Evolutionary conservation across 163 green algal genomes (phyloP), one percentile per base, ranked within the genome.

Genomic region (Volvox carteri): DNA sequence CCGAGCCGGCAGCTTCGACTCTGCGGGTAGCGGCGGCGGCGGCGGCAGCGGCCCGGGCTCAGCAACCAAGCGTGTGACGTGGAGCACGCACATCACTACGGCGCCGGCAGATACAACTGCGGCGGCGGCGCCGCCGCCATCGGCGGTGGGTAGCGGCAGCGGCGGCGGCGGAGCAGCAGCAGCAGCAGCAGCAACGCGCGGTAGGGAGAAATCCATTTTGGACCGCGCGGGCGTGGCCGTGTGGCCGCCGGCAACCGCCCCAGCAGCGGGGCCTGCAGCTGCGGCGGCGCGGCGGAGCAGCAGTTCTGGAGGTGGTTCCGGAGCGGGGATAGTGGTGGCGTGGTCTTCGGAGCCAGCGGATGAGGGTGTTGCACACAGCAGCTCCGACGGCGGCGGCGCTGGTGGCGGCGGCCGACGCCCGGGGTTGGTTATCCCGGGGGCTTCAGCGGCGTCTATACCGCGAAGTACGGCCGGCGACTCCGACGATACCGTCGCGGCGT

Each of bases 51-150:
- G 77, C 16, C 25, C n/a, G 23, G 35, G 78, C 41, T 39, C 58
- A 14, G 33, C 25, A 4, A 72, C 42, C 41, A 88, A 88, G 83
- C 83, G 83, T 2, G 83, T 88, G 11, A 88, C 83, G 0, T 88
- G 83, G 83, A 77, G 83, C 68, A 6, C 39, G 54, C 54, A 73
- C 16, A 30, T 68, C 30, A 33, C 33, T 12, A 58, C 75, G 74
- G 46, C 25, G 44, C 73, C 73, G 73, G 3, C 37, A 1, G 56
- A 41, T 7, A 44, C 41, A 19, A 42, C 41, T 18, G 39, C 39
- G 14, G 25, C 56, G 18, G 28, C 60, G 18, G 42, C 41, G 18
- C 19, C 35, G 12, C 33, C 9, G 54, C 54, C 56, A 23, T 67
- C 56, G 19, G 19, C 56, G 16, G 30, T 23, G 19, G 23, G 39